phyloP scores from a whole-genome alignment of 495 filamentous ascomycete species.

The Podospora didyma region DNA sequence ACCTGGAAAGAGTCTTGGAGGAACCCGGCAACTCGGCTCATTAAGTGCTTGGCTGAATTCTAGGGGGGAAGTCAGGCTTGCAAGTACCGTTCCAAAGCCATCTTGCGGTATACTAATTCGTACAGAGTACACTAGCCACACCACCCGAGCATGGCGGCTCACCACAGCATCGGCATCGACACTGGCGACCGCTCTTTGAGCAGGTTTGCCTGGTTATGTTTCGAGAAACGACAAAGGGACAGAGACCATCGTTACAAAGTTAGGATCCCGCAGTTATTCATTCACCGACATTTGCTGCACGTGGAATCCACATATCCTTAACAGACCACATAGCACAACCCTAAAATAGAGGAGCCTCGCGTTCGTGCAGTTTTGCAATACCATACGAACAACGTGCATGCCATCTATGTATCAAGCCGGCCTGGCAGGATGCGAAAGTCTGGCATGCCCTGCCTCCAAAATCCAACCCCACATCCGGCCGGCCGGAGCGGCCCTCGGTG shows the following conservation, averaged over 20 bases:
- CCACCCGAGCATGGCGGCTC: not conserved
- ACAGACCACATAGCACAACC: too few relatives aligned
- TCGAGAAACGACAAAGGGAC: too few relatives aligned
- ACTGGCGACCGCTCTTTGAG: not conserved
- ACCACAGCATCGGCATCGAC: not conserved
- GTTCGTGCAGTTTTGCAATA: slow-evolving; percentile 7
- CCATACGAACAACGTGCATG: not conserved
- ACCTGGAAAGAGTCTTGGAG: not conserved
- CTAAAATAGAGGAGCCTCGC: slow-evolving; percentile 1
- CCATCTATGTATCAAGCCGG: not conserved
- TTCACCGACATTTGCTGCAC: slow-evolving; percentile 3
- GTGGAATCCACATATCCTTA: too few relatives aligned
- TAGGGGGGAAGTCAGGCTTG: not conserved
- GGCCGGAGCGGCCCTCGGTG: not conserved
- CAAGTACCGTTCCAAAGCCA: too few relatives aligned
- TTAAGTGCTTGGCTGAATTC: not conserved
- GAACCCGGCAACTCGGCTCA: slow-evolving; percentile 9
- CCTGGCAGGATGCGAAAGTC: slow-evolving; percentile 5
- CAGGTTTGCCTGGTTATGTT: not conserved
- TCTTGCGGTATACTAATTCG: too few relatives aligned
- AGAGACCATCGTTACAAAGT: too few relatives aligned
- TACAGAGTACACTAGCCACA: too few relatives aligned
- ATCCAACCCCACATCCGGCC: not conserved
- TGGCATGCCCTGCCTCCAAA: not conserved
- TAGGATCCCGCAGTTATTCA: too few relatives aligned